These are phyloP conservation scores for Vaccinium corymbosum DNA, from an alignment of 148 eudicot genomes.

Conservation along the genomic window DNA sequence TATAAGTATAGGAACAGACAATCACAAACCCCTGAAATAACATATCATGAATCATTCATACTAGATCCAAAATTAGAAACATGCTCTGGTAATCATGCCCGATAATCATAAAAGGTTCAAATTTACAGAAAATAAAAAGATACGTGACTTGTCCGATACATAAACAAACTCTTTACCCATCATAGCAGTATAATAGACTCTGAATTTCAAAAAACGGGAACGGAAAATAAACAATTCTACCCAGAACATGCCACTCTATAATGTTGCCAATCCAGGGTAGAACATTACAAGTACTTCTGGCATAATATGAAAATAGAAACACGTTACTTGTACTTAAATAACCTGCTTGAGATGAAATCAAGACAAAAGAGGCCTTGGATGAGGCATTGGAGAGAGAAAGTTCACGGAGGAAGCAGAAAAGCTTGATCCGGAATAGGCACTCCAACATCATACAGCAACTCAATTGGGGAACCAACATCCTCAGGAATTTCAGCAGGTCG, in stretches of 20 bases:
- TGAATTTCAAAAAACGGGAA: not conserved
- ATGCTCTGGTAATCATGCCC: not conserved
- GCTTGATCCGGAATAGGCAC: not conserved
- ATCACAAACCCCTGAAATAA: not conserved
- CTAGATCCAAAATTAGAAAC: not conserved
- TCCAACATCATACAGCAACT: conserved; percentile 8
- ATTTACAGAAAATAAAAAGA: conserved; percentile 6
- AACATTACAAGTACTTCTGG: not conserved
- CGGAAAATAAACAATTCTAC: not conserved
- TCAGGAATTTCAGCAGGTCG: not conserved
- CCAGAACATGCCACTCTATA: not conserved
- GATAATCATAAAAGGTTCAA: not conserved
- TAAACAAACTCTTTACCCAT: not conserved
- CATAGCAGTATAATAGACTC: not conserved
- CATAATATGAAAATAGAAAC: not conserved
- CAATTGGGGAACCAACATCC: not conserved
- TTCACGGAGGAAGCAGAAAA: not conserved
- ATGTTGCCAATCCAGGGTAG: not conserved
- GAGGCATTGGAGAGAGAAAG: not conserved
- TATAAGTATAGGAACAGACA: not conserved
- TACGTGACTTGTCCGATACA: not conserved
- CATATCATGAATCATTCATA: not conserved
- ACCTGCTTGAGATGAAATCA: conserved; percentile 9
- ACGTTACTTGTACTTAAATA: not conserved
- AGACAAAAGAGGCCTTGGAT: not conserved